Evolutionary conservation across 2,329 filamentous ascomycete genomes (phyloP).

Genomic region (Penicillium freii): DNA sequence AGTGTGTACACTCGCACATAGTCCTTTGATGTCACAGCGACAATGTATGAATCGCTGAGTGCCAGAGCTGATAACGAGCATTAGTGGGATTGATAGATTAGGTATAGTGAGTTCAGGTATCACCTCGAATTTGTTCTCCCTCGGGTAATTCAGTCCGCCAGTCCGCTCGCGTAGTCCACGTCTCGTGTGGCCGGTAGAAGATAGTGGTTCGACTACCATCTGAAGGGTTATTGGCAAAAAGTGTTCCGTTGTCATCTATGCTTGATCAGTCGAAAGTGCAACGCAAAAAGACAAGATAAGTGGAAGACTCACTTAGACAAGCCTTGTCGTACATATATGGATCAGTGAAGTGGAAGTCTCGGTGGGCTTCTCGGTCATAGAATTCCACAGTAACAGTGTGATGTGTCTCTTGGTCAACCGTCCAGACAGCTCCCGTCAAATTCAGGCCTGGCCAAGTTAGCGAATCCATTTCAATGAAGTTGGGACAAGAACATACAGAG

Average conservation of each 20-base stretch:
- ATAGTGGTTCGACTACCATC: constrained; percentile 70
- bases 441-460: constrained; percentile 61
- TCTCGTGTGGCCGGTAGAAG: constrained; percentile 97
- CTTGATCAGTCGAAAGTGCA: constrained; percentile 21
- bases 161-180: constrained; percentile 86
- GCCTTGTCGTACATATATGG: constrained; percentile 95
- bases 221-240: constrained; percentile 77
- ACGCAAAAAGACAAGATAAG: neutral
- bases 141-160: constrained; percentile 86
- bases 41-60: constrained; percentile 84
- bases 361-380: constrained; percentile 87
- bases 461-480: neutral
- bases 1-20: constrained; percentile 92
- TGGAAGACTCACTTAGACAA: constrained; percentile 63
- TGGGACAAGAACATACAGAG: constrained; percentile 56
- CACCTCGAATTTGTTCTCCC: constrained; percentile 73
- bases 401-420: constrained; percentile 88
- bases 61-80: constrained; percentile 63
- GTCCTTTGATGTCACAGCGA: constrained; percentile 79
- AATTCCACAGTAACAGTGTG: constrained; percentile 97
- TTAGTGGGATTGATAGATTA: neutral
- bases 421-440: constrained; percentile 93
- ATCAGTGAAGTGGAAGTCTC: constrained; percentile 97
- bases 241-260: constrained; percentile 69
- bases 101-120: neutral